A percentile compares a stretch with the other conserved stretches of the same genome.
phyloP scores from a whole-genome alignment of 805 yeast species.

The Saturnispora ahearnii region DNA sequence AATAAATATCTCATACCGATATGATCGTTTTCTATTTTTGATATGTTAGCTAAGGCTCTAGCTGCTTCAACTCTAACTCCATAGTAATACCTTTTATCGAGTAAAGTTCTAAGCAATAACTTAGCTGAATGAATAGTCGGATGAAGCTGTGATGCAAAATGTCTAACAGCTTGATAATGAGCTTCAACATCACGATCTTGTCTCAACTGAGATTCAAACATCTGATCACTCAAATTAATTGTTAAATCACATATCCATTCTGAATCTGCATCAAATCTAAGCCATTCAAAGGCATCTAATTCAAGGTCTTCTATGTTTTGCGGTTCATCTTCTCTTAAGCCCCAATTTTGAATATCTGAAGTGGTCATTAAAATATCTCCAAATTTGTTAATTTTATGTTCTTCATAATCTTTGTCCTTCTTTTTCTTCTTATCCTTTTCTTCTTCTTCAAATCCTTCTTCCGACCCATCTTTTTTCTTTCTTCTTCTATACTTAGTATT shows the following conservation, averaged over 20 bases:
- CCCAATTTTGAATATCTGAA: constrained; percentile 62
- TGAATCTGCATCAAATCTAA: constrained; percentile 93
- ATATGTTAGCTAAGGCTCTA: constrained; percentile 57
- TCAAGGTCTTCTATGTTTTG: constrained; percentile 26
- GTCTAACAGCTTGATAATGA: constrained; percentile 72
- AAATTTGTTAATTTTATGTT: constrained; percentile 34
- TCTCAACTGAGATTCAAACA: constrained; percentile 88
- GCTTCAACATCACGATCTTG: constrained; percentile 97
- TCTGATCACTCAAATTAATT: constrained; percentile 85
- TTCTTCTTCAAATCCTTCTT: constrained; percentile 20
- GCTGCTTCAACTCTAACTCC: constrained; percentile 90
- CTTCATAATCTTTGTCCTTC: constrained; percentile 19
- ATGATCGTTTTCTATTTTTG: constrained; percentile 51
- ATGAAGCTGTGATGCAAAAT: constrained; percentile 52
- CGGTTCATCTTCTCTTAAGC: constrained; percentile 36
- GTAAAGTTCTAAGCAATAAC: constrained; percentile 63
- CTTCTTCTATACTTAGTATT: constrained; percentile 86
- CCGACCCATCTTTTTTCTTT: constrained; percentile 49
- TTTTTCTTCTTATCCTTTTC: constrained; percentile 20
- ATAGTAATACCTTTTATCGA: constrained; percentile 80
- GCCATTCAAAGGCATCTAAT: constrained; percentile 89
- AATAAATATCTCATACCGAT: constrained; percentile 68
- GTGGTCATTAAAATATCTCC: constrained; percentile 69
- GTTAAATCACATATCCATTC: constrained; percentile 88
- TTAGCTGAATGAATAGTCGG: constrained; percentile 66